These are phyloP conservation scores for Lyophyllum atratum DNA, from an alignment of 768 basidiomycete species.

Conservation along the genomic window DNA sequence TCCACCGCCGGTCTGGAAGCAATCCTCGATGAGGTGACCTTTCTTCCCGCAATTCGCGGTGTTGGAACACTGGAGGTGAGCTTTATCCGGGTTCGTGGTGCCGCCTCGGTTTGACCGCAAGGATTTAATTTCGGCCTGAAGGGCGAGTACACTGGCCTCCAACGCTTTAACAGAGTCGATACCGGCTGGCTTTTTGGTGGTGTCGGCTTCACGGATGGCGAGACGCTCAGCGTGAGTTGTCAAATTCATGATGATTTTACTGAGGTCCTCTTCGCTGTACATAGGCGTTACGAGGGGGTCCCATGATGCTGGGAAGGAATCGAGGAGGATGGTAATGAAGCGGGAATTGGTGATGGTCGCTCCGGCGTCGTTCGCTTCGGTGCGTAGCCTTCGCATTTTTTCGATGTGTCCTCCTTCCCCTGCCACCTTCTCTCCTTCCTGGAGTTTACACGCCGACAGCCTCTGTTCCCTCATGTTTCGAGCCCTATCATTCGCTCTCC, in stretches of 20 bases:
- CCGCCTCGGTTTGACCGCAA: too few relatives aligned
- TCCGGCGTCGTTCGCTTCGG: background rate
- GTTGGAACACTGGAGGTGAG: background rate
- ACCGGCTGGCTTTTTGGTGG: background rate
- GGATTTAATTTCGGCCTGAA: background rate
- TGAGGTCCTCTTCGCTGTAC: background rate
- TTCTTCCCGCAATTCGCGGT: slow-evolving; percentile 7
- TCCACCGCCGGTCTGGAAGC: slow-evolving; percentile 18
- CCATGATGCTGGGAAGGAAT: background rate
- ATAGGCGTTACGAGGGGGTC: background rate
- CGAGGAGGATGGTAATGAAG: background rate
- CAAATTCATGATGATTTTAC: too few relatives aligned
- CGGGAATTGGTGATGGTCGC: background rate
- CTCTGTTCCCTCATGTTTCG: background rate
- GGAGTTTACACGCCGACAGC: background rate
- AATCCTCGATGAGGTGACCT: slow-evolving; percentile 15
- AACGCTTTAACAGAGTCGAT: background rate
- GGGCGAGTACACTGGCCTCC: background rate
- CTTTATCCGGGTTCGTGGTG: background rate
- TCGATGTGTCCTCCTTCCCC: background rate
- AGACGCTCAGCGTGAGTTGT: too few relatives aligned
- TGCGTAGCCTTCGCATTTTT: background rate
- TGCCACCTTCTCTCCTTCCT: background rate
- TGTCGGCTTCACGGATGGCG: too few relatives aligned
- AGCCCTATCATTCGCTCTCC: background rate